Conservation (phyloP, 2,329 filamentous ascomycete species). For the Calonectria honghensis region DNA sequence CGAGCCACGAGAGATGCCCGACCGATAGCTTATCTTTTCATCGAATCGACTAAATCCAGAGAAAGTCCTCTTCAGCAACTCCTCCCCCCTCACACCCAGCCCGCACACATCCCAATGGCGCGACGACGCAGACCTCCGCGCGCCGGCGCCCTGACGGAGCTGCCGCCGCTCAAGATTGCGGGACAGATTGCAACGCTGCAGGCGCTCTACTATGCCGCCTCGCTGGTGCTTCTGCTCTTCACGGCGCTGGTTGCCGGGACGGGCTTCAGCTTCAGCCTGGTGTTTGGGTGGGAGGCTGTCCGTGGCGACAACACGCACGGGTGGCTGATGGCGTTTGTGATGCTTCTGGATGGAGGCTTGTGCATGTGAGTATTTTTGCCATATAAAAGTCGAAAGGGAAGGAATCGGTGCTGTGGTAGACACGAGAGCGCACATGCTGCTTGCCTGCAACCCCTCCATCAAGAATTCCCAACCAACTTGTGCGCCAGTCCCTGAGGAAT, state of each 20-base stretch:
- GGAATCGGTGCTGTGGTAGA: neutral
- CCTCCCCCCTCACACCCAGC: neutral
- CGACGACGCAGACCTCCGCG: conserved; percentile 75
- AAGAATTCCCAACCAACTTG: neutral
- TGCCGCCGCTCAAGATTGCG: conserved; percentile 77
- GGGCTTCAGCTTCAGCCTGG: conserved; percentile 70
- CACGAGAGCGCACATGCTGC: neutral
- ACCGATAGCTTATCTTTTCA: conserved; percentile 39
- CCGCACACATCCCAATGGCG: conserved; percentile 63
- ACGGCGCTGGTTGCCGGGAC: conserved; percentile 75
- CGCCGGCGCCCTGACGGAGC: conserved; percentile 75
- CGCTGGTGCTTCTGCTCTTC: conserved; percentile 74
- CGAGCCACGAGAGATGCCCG: conserved; percentile 48
- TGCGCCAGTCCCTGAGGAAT: neutral
- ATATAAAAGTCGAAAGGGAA: neutral
- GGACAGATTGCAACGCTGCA: conserved; percentile 76
- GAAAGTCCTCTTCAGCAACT: neutral
- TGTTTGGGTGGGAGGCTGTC: conserved; percentile 76
- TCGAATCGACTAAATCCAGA: neutral
- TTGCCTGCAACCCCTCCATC: neutral
- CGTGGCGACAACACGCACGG: conserved; percentile 78
- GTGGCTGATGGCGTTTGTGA: conserved; percentile 76
- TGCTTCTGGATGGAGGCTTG: conserved; percentile 73
- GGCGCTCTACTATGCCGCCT: conserved; percentile 71
- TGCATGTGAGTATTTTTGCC: conserved; percentile 65